phyloP scores from a whole-genome alignment of 1,284 basidiomycete genomes.

The Ustilago lituana region DNA sequence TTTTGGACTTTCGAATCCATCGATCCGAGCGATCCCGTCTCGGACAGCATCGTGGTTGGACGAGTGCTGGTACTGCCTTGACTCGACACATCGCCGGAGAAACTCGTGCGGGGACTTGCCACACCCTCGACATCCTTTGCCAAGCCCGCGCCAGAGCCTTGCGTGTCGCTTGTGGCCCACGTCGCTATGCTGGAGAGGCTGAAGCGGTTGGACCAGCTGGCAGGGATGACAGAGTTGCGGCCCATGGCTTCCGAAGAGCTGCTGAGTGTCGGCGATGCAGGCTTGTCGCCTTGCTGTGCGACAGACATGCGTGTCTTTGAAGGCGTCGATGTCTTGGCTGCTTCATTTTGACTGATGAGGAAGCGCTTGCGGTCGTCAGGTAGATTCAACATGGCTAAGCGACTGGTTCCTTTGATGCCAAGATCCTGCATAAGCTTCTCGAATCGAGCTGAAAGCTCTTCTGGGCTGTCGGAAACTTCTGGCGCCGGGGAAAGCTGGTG shows the following conservation, averaged over 20 bases:
- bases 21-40: conserved; percentile 30
- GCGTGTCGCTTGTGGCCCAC: conserved; percentile 53
- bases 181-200: conserved; percentile 77
- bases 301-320: conserved; percentile 17
- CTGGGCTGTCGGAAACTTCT: conserved; percentile 20
- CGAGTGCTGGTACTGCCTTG: conserved; percentile 33
- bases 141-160: conserved; percentile 15
- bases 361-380: conserved; percentile 76
- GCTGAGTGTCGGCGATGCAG: conserved; percentile 76
- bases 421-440: conserved; percentile 56
- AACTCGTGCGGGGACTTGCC: conserved; percentile 21
- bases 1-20: conserved; percentile 11
- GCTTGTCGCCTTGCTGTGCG: conserved; percentile 56
- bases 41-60: conserved; percentile 35
- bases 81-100: conserved; percentile 30
- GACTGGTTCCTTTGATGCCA: conserved; percentile 77
- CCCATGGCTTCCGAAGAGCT: conserved; percentile 62
- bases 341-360: conserved; percentile 70
- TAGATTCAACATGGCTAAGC: conserved; percentile 76
- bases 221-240: conserved; percentile 37
- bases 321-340: conserved; percentile 39
- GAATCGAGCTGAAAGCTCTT: conserved; percentile 41
- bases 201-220: conserved; percentile 76
- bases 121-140: conserved; percentile 25
- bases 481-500: conserved; percentile 24